Base-by-base conservation (phyloP, 2,329 filamentous ascomycete species). In the Pseudogymnoascus sp. region DNA sequence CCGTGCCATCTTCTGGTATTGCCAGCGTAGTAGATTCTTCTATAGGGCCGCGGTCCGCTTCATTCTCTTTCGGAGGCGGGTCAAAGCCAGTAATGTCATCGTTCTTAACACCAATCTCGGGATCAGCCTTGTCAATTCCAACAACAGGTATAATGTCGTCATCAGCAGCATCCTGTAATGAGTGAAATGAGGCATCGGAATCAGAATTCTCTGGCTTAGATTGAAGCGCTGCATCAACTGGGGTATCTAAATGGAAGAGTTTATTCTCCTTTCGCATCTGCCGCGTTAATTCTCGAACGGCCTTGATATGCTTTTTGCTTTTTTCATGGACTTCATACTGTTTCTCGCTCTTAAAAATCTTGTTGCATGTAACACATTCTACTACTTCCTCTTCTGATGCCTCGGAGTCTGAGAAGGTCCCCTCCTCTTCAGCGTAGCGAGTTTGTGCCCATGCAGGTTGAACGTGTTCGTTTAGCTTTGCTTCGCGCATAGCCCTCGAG, bases 271-370 rank as follows among this genome's bases (percentile, higher is more conserved):
- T 86, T 69, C 82, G 84, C 92, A 99, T 96, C 73, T 95, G 88
- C 70, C 85, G 83, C 70, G 86, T 86, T 40, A 99, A 76, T 65
- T 92, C 84, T 68, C 93, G 88, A 5, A 97, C 82, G 2, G 91
- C 88, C 73, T 96, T 97, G 65, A 88, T 76, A 71, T 99, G 95
- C 76, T 97, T 99, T 75, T 96, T 99, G 80, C 93, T 97, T 77
- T 89, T 91, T 77, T 97, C 93, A 71, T 99, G 95, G 2, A 89
- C 88, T 70, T 96, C 87, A 65, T 89, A 92, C 72, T 97, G 93
- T 68, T 91, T 92, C 72, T 96, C 90, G 71, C 93, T 97, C 76
- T 97, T 85, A 77, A 97, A 99, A 0, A 77, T 82, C 68, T 89
- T 91, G 68, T 86, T 83, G 75, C 95, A 97, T 3, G 86, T 84